phyloP scores from a whole-genome alignment of 2,329 filamentous ascomycete genomes.

The Cytospora chrysosperma region DNA sequence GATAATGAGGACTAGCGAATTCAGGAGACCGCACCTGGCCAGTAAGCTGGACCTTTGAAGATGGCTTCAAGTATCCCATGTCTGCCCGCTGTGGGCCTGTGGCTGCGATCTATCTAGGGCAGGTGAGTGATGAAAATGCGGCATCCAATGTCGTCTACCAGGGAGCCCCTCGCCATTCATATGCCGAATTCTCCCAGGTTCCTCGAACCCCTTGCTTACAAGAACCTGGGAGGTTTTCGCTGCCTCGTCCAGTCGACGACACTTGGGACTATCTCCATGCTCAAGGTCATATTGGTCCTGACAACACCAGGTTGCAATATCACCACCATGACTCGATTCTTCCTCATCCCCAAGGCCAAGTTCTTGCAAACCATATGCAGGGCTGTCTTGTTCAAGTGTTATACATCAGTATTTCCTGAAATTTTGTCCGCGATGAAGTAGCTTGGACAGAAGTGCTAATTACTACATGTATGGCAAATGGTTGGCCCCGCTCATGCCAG shows the following conservation, averaged over 20 bases:
- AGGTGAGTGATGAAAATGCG: too few species aligned
- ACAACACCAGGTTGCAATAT: constrained; percentile 45
- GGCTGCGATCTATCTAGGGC: too few species aligned
- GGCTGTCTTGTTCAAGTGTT: constrained; percentile 44
- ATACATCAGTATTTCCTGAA: constrained; percentile 43
- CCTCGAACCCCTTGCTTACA: constrained; percentile 12
- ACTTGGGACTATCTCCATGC: constrained; percentile 30
- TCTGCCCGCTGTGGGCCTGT: too few species aligned
- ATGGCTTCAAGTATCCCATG: not conserved
- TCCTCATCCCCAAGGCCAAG: constrained; percentile 41
- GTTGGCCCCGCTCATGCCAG: too few species aligned
- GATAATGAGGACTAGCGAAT: not conserved
- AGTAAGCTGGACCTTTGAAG: not conserved
- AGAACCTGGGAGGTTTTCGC: constrained; percentile 39
- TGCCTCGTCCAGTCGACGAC: constrained; percentile 45
- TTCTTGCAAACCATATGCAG: constrained; percentile 45
- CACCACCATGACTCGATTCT: constrained; percentile 39
- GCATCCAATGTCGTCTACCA: constrained; percentile 15
- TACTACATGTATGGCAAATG: too few species aligned
- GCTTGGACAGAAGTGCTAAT: too few species aligned
- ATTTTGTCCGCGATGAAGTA: constrained; percentile 42
- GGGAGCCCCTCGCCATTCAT: constrained; percentile 16
- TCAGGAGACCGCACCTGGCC: not conserved
- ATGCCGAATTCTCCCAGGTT: constrained; percentile 19
- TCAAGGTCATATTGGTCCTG: constrained; percentile 36